phyloP scores from a whole-genome alignment of 176 grass and related monocot species.

The Paspalum notatum region DNA sequence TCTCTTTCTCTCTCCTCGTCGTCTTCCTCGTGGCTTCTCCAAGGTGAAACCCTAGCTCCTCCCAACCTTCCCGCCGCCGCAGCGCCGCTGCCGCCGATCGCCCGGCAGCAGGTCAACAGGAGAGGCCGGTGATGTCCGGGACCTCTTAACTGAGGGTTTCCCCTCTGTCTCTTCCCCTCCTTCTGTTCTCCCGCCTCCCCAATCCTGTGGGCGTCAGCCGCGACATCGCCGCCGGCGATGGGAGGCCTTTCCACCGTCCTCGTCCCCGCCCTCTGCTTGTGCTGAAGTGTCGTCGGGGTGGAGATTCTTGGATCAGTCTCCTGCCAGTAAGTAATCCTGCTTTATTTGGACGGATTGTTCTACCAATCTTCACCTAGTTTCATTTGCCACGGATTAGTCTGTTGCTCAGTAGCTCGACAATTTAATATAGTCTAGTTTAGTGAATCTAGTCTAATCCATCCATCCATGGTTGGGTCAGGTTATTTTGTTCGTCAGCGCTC shows the following conservation, averaged over 20 bases:
- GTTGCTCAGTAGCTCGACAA: background rate
- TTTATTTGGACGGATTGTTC: background rate
- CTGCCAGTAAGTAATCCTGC: background rate
- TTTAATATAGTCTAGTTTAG: background rate
- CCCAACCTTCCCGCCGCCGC: slow-evolving; percentile 27
- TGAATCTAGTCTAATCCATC: background rate
- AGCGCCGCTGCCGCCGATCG: slow-evolving; percentile 25
- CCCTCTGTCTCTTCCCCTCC: background rate
- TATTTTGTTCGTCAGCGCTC: background rate
- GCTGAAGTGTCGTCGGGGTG: background rate
- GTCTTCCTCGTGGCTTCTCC: slow-evolving; percentile 20
- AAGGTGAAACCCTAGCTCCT: slow-evolving; percentile 47
- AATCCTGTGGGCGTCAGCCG: background rate
- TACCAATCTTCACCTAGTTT: background rate
- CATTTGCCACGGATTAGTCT: background rate
- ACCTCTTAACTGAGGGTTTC: background rate
- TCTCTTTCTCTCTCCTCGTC: background rate
- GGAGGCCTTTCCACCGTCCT: background rate
- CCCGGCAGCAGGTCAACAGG: background rate
- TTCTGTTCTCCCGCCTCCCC: background rate
- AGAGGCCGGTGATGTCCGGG: background rate
- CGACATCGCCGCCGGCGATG: background rate
- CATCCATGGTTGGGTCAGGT: background rate
- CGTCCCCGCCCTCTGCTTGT: background rate
- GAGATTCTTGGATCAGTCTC: background rate